Conservation (phyloP, 2,329 filamentous ascomycete genomes). For the Hymenoscyphus fraxineus region DNA sequence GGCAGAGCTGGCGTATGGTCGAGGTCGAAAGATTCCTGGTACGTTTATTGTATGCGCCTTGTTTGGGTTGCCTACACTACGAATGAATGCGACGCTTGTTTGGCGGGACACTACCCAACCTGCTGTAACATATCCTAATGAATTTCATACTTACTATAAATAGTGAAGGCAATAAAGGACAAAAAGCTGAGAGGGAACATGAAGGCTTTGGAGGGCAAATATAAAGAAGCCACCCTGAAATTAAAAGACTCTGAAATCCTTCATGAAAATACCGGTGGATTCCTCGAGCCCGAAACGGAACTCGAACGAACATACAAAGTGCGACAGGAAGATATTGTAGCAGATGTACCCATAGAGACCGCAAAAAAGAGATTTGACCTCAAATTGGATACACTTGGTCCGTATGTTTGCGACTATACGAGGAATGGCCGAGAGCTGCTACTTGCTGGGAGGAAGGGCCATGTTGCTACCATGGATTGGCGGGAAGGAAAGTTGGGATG, state of each 20-base stretch:
- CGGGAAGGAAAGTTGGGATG: conserved; percentile 84
- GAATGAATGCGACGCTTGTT: not conserved
- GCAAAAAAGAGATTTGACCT: conserved; percentile 93
- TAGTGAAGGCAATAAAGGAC: conserved; percentile 69
- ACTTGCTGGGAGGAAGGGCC: conserved; percentile 84
- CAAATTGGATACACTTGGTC: conserved; percentile 75
- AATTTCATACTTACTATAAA: not conserved
- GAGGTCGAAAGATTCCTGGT: conserved; percentile 67
- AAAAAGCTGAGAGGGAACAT: conserved; percentile 85
- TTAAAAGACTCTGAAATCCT: conserved; percentile 96
- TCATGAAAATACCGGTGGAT: conserved; percentile 79
- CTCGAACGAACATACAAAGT: conserved; percentile 92
- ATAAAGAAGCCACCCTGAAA: conserved; percentile 73
- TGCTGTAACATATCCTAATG: not conserved
- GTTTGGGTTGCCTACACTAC: not conserved
- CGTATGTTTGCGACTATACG: conserved; percentile 85
- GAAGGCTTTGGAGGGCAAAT: conserved; percentile 74
- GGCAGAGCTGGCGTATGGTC: conserved; percentile 76
- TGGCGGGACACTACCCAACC: not conserved
- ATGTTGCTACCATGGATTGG: conserved; percentile 97
- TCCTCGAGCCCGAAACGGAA: conserved; percentile 82
- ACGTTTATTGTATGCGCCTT: conserved; percentile 3
- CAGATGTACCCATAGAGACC: conserved; percentile 72
- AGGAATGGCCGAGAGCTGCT: conserved; percentile 83
- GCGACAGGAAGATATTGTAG: conserved; percentile 78